Evolutionary conservation across 768 basidiomycete species (phyloP).

Genomic region (Lactarius hatsudake): DNA sequence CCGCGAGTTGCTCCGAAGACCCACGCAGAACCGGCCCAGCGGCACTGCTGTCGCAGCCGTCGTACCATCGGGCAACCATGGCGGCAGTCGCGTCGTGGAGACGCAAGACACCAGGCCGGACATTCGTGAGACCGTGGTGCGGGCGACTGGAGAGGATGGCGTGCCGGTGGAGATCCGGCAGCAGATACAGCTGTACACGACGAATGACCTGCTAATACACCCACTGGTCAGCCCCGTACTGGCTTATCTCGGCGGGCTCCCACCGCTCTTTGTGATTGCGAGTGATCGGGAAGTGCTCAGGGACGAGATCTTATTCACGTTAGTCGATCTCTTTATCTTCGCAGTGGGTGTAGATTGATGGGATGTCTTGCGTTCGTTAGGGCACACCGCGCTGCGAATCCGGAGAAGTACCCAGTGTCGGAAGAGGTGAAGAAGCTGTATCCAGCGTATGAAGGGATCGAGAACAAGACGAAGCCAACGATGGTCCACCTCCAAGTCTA

Average conservation of each 20-base stretch:
- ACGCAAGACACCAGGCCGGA: background rate
- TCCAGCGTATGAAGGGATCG: constrained; percentile 55
- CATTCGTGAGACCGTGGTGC: constrained; percentile 46
- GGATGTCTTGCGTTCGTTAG: constrained; percentile 35
- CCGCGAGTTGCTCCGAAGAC: constrained; percentile 45
- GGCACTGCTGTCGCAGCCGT: constrained; percentile 27
- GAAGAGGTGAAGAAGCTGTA: constrained; percentile 51
- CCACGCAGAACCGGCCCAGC: constrained; percentile 22
- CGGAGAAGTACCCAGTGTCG: constrained; percentile 57
- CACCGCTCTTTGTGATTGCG: constrained; percentile 79
- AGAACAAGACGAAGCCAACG: constrained; percentile 54
- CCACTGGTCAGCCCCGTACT: constrained; percentile 81
- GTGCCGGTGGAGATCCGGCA: constrained; percentile 52
- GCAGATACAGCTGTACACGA: constrained; percentile 85
- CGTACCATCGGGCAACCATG: constrained; percentile 31
- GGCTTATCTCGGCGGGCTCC: constrained; percentile 85
- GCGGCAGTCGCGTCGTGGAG: background rate
- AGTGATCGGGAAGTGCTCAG: constrained; percentile 89
- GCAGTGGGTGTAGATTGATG: background rate
- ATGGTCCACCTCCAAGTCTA: constrained; percentile 91
- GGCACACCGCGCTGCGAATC: constrained; percentile 90
- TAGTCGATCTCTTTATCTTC: too few species aligned
- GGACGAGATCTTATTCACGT: constrained; percentile 89
- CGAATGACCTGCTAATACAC: constrained; percentile 72
- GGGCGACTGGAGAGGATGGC: constrained; percentile 44